A percentile compares a stretch with the other conserved stretches of the same genome.
These are phyloP conservation scores for Atkinsonella hypoxylon DNA, from an alignment of 2,329 filamentous ascomycete species.

Conservation along the genomic window DNA sequence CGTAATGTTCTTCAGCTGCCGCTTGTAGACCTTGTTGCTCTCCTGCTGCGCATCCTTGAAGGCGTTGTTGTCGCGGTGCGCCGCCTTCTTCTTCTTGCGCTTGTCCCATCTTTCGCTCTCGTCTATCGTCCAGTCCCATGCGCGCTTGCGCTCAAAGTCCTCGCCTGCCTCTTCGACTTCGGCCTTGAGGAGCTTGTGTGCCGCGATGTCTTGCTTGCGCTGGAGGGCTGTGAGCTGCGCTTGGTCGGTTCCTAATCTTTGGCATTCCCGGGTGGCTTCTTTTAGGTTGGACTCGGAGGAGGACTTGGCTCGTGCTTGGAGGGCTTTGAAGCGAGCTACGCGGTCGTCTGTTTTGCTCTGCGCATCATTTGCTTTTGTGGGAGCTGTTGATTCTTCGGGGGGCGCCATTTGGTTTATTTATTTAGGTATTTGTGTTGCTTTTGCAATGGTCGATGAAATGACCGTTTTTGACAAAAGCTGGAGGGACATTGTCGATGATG, in stretches of 20 bases:
- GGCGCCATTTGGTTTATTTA: constrained; percentile 2
- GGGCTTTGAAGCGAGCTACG: constrained; percentile 72
- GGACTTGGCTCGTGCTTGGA: constrained; percentile 68
- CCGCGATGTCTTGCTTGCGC: constrained; percentile 75
- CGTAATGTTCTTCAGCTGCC: constrained; percentile 67
- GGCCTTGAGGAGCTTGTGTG: constrained; percentile 86
- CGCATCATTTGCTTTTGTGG: constrained; percentile 9
- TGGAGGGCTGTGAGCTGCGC: constrained; percentile 65
- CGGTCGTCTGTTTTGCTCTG: constrained; percentile 48
- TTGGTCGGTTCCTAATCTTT: constrained; percentile 67
- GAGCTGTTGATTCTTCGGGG: not conserved
- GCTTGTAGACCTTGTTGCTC: constrained; percentile 85
- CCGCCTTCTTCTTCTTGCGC: constrained; percentile 73
- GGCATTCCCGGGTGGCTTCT: constrained; percentile 72
- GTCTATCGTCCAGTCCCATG: constrained; percentile 97
- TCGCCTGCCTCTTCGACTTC: constrained; percentile 75
- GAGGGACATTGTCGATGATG: not conserved
- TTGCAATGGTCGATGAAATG: not conserved
- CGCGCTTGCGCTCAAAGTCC: constrained; percentile 94
- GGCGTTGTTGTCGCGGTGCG: constrained; percentile 70
- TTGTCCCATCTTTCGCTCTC: constrained; percentile 92
- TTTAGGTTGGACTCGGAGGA: constrained; percentile 66
- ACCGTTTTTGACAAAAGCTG: not conserved
- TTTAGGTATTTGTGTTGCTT: no score
- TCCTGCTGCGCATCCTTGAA: constrained; percentile 86